Percentiles rank a stretch among this genome's conserved stretches.
Evolutionary conservation across 805 yeast genomes (phyloP).

Genomic region (Ogataea paraovalis): DNA sequence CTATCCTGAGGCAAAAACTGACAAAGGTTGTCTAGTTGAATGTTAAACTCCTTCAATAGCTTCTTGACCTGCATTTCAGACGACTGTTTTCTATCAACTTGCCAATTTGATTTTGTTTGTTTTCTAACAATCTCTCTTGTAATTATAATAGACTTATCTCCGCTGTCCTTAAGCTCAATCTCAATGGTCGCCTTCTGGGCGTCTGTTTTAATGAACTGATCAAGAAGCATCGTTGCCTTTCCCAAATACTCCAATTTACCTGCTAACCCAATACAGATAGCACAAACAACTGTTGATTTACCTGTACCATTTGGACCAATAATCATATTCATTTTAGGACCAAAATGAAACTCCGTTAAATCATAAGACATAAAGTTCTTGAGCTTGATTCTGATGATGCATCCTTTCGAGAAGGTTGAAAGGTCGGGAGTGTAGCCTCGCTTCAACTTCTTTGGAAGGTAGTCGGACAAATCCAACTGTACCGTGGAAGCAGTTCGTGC

Average conservation of each 20-base stretch:
- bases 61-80: conserved; percentile 45
- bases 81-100: conserved; percentile 37
- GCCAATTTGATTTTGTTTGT: conserved; percentile 47
- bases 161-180: conserved; percentile 43
- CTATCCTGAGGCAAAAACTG: conserved; percentile 95
- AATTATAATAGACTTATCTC: conserved; percentile 34
- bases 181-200: conserved; percentile 42
- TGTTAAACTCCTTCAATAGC: conserved; percentile 48
- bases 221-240: conserved; percentile 53
- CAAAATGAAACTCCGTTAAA: conserved; percentile 65
- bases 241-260: conserved; percentile 76
- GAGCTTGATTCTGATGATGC: conserved; percentile 48
- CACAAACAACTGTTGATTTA: conserved; percentile 88
- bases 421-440: conserved; percentile 13
- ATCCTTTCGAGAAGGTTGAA: conserved; percentile 39
- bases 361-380: conserved; percentile 67
- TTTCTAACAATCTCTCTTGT: conserved; percentile 42
- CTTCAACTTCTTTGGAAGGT: conserved; percentile 20
- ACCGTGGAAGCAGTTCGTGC: conserved; percentile 7
- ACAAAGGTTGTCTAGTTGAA: conserved; percentile 87
- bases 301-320: conserved; percentile 98
- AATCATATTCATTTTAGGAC: conserved; percentile 84
- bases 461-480: conserved; percentile 9
- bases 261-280: conserved; percentile 82
- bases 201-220: conserved; percentile 73